Conservation (phyloP, 2,329 filamentous ascomycete genomes). For the Thermoascus crustaceus region DNA sequence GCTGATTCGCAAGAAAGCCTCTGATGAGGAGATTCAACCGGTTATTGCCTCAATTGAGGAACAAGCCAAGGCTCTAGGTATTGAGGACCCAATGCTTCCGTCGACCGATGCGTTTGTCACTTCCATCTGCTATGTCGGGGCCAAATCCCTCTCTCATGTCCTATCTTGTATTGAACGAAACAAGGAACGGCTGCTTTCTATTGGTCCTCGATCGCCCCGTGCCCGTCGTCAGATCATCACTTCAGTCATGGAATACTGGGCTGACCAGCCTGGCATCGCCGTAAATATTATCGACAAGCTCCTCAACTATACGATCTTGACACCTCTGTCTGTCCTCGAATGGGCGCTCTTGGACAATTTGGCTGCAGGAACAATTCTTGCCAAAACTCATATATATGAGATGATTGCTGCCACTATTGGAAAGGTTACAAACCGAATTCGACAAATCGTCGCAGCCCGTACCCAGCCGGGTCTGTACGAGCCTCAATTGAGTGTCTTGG, state of each 20-base stretch:
- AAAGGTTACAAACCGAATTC: conserved; percentile 81
- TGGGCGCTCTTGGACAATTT: conserved; percentile 72
- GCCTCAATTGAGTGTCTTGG: conserved; percentile 50
- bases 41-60: conserved; percentile 73
- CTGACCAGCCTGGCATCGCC: conserved; percentile 81
- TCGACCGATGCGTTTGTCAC: conserved; percentile 93
- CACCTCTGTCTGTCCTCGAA: conserved; percentile 73
- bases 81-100: conserved; percentile 68
- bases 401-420: conserved; percentile 79
- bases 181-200: conserved; percentile 76
- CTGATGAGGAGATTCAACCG: conserved; percentile 77
- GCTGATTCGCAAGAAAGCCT: conserved; percentile 73
- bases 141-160: conserved; percentile 92
- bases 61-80: conserved; percentile 60
- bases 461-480: conserved; percentile 48
- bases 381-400: conserved; percentile 74
- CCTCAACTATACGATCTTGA: conserved; percentile 92
- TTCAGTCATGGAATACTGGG: conserved; percentile 88
- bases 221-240: conserved; percentile 83
- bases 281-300: conserved; percentile 93
- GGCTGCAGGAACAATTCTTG: conserved; percentile 58
- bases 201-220: conserved; percentile 64
- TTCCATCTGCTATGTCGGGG: conserved; percentile 83
- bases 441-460: conserved; percentile 64
- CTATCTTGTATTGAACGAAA: conserved; percentile 92